Base-by-base conservation (phyloP, 805 yeast species). In the Saccharomycopsis oosterbeekiorum region DNA sequence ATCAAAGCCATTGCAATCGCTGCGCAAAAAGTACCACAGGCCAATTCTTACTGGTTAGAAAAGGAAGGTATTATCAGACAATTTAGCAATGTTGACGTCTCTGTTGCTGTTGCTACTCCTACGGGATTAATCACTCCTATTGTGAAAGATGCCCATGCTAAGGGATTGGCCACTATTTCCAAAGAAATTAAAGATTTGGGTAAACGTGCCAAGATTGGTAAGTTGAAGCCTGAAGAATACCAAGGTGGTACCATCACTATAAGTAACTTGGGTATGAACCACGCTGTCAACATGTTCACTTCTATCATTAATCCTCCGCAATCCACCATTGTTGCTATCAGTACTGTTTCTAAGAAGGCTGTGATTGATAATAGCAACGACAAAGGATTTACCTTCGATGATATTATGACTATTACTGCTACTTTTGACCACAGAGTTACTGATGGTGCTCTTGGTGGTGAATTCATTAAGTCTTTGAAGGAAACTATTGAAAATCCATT, bases 191-290 rank as follows among this genome's bases (percentile, higher is more conserved):
- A 94, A 81, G 97, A 88, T 68, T 82, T 94, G 68, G 98, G 97
- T 68, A 88, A 88, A 81, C 89, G 94, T 77, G 99, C 99, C 65
- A 91, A 93, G 77, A 90, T 81, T 64, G 91, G 90, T 77, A 94
- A 93, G 80, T 85, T 94, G 74, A 72, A 77, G 67, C 99, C 99
- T 65, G 96, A 90, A 75, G 99, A 94, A 79, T 94, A 88, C 86
- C 97, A 90, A 82, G 99, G 99, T 70, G 99, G 99, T 73, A 92
- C 99, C 69, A 89, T 94, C 75, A 91, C 97, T 74, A 93, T 94
- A 72, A 94, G 98, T 67, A 94, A 94, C 86, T 80, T 94, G 81
- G 99, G 99, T 73, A 94, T 94, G 99, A 94, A 94, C 84, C 83
- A 78, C 62, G 98, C 99, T 60, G 97, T 93, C 56, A 80, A 84